phyloP scores from a whole-genome alignment of 225 moss, liverwort and hornwort species.

The Rhytidiadelphus loreus region DNA sequence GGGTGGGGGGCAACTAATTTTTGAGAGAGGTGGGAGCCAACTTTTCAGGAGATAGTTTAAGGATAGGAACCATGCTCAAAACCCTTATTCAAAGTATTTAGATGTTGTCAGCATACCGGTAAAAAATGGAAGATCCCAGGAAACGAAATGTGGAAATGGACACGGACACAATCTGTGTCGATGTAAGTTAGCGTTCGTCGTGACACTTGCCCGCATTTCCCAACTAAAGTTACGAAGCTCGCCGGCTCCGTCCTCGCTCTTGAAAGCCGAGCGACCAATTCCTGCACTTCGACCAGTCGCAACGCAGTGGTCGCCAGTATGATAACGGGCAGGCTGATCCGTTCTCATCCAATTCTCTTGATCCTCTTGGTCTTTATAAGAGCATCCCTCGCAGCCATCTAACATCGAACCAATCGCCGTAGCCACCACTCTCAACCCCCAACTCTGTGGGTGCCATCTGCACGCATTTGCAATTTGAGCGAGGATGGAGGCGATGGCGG shows the following conservation, averaged over 20 bases:
- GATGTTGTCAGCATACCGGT: background rate
- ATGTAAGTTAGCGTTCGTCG: background rate
- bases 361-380: background rate
- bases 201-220: background rate
- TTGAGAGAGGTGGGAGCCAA: no score
- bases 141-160: no score
- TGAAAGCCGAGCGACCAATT: background rate
- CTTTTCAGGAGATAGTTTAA: no score
- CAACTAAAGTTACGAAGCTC: background rate
- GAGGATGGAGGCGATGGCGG: constrained; percentile 13
- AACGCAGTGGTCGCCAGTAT: background rate
- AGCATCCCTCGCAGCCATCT: background rate
- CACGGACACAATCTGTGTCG: background rate
- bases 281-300: background rate
- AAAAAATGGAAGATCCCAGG: background rate
- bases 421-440: background rate
- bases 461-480: background rate
- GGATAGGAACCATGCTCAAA: no score
- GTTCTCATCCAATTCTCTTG: background rate
- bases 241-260: background rate
- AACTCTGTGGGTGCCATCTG: background rate
- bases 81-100: accelerated
- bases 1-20: no score
- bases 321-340: background rate
- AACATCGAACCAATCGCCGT: background rate